phyloP scores from a whole-genome alignment of 768 basidiomycete genomes.

The Boletus huronensis region DNA sequence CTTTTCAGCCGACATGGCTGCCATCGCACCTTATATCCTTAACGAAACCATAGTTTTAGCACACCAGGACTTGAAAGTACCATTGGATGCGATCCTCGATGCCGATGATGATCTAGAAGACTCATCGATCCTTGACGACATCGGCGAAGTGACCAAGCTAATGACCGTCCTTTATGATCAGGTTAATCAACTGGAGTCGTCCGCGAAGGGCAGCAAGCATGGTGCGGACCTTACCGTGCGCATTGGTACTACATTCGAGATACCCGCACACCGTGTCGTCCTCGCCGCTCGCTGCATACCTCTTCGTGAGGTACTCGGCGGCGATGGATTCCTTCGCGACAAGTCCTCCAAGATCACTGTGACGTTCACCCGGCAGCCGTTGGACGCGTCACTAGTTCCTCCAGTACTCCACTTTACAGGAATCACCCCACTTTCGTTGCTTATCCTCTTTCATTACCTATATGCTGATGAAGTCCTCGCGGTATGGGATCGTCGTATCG shows the following conservation, averaged over 20 bases:
- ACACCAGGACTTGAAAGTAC: not conserved
- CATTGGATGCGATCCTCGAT: slow-evolving; percentile 1
- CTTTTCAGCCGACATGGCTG: slow-evolving; percentile 63
- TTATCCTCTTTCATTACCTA: slow-evolving; percentile 80
- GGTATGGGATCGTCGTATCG: slow-evolving; percentile 78
- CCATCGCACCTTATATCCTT: slow-evolving; percentile 56
- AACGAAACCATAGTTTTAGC: not conserved
- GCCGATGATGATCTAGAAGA: slow-evolving; percentile 41
- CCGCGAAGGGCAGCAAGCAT: slow-evolving; percentile 29
- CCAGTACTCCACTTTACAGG: slow-evolving; percentile 40
- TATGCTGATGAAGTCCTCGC: slow-evolving; percentile 83
- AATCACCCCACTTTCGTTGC: slow-evolving; percentile 60
- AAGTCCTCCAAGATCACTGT: slow-evolving; percentile 31
- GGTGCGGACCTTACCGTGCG: slow-evolving; percentile 66
- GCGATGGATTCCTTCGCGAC: slow-evolving; percentile 29
- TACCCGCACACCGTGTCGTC: slow-evolving; percentile 66
- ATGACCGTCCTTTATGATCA: slow-evolving; percentile 7
- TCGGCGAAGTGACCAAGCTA: slow-evolving; percentile 29
- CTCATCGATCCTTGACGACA: slow-evolving; percentile 34
- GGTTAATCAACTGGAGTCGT: not conserved
- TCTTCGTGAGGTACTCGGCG: slow-evolving; percentile 43
- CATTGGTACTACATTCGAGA: slow-evolving; percentile 39
- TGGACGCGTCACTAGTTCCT: not conserved
- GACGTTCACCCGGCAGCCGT: slow-evolving; percentile 12
- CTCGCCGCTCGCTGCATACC: slow-evolving; percentile 56